Base-by-base conservation (phyloP, 1,284 basidiomycete genomes). In the Tilletiopsis washingtonensis region DNA sequence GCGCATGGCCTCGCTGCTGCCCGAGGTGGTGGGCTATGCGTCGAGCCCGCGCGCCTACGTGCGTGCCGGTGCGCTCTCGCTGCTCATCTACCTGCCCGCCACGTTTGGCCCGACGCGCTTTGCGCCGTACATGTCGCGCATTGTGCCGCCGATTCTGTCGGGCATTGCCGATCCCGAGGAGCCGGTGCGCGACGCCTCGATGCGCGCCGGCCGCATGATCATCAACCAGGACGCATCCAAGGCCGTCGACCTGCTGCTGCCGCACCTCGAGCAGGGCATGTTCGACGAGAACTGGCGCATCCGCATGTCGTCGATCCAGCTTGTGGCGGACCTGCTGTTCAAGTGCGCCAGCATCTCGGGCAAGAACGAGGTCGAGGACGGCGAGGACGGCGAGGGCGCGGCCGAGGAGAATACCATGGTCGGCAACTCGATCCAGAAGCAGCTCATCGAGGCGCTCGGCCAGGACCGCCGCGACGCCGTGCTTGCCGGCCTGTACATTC, bases 181-280 rank as follows among this genome's bases (percentile, higher is more conserved):
- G 76, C 90, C 86, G 67, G 78, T 77, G 23, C 81, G 91, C 40
- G 90, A 96, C 58, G 91, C 93, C 14, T 91, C 93, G 4, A 96
- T 98, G 91, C 83, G 89, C 34, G 93, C 94, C n/a, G 93, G 93
- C 56, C 82, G 93, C 61, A 98, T 98, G 91, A 86, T 98, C 63
- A 89, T 98, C 57, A 86, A 84, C 54, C 96, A 96, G 75, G 96
- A 98, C 77, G 87, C 90, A 23, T 82, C 73, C 71, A 87, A 84
- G 71, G 93, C 94, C 3, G 88, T 98, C 50, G 93, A 98, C 61
- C 78, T 99, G 25, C 79, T 98, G 4, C 77, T 99, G 24, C 94
- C 93, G 3, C 91, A 97, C 74, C 82, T 99, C 43, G 91, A 98
- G 75, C 81, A 81, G 44, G 91, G 91, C 5, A 88, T 98, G 82